A percentile compares a stretch with the other conserved stretches of the same genome.
Evolutionary conservation across 805 yeast genomes (phyloP).

Genomic region (Candida arabinofermentans): DNA sequence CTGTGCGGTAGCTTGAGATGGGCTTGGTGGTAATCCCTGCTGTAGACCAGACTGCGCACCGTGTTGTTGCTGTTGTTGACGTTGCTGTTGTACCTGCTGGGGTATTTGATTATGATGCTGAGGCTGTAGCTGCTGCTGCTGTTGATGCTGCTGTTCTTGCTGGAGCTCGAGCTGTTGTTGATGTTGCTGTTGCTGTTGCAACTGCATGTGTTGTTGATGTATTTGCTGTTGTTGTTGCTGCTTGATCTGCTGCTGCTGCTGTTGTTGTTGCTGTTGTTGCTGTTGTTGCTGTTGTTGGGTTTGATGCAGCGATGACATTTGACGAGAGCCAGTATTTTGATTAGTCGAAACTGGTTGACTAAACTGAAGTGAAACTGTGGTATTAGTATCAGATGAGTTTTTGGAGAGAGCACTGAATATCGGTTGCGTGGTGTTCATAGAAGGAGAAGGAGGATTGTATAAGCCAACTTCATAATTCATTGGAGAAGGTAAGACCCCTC

Average conservation of each 20-base stretch:
- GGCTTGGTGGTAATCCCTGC: conserved; percentile 3
- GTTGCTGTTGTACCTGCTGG: neutral
- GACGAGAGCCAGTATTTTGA: too few relatives aligned
- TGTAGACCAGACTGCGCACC: too few relatives aligned
- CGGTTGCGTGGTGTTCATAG: neutral
- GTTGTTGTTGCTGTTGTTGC: conserved; percentile 8
- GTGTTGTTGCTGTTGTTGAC: conserved; percentile 6
- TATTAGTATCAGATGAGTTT: neutral
- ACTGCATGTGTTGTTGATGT: conserved; percentile 8
- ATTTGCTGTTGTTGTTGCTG: neutral
- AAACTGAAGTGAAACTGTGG: neutral
- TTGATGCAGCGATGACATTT: neutral
- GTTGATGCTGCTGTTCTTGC: conserved; percentile 3
- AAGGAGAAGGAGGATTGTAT: conserved; percentile 6
- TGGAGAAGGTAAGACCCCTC: conserved; percentile 6
- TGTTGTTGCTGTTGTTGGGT: neutral
- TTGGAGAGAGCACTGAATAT: neutral
- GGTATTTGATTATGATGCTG: neutral
- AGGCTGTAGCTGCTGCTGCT: too few relatives aligned
- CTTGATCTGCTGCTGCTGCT: conserved; percentile 1
- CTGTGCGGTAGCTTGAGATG: neutral
- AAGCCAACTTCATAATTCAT: conserved; percentile 3
- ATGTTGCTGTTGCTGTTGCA: too few relatives aligned
- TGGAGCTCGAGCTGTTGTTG: conserved; percentile 4
- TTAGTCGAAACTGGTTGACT: neutral